A percentile compares a stretch with the other conserved stretches of the same genome.
These are phyloP conservation scores for Didymella glomerata DNA, from an alignment of 2,329 filamentous ascomycete genomes.

Conservation along the genomic window DNA sequence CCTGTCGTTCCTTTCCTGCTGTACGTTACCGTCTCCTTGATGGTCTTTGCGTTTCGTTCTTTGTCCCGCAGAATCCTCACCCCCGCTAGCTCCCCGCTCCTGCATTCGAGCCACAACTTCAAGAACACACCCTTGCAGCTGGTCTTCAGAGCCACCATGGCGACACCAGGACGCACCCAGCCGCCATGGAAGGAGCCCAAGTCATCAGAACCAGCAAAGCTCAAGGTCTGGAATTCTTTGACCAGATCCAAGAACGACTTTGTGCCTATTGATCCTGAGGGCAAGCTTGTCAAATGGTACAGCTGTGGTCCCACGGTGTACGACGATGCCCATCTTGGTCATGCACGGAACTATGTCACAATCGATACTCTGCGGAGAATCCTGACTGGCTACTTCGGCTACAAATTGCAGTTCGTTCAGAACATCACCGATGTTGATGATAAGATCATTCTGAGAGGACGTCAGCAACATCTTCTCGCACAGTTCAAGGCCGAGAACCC, in stretches of 20 bases:
- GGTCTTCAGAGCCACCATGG: constrained; percentile 38
- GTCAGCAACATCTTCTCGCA: constrained; percentile 79
- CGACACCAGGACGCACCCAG: constrained; percentile 48
- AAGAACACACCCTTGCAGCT: constrained; percentile 25
- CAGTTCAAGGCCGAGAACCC: constrained; percentile 69
- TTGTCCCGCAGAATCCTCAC: constrained; percentile 40
- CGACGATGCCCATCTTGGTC: constrained; percentile 81
- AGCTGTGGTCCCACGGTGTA: constrained; percentile 89
- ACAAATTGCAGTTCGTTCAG: constrained; percentile 86
- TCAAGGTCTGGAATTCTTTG: constrained; percentile 83
- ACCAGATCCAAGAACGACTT: constrained; percentile 78
- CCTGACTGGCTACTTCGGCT: constrained; percentile 82
- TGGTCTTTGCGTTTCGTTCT: constrained; percentile 41
- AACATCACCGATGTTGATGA: constrained; percentile 76
- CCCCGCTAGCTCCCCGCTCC: constrained; percentile 32
- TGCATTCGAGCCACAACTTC: constrained; percentile 26
- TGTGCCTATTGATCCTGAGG: constrained; percentile 72
- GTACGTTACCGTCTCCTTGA: constrained; percentile 34
- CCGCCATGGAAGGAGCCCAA: constrained; percentile 52
- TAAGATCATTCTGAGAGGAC: constrained; percentile 70
- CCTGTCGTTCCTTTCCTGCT: constrained; percentile 30
- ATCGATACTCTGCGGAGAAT: constrained; percentile 89
- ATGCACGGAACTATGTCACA: constrained; percentile 89
- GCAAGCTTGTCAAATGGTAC: constrained; percentile 81
- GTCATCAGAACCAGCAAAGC: constrained; percentile 57